A percentile compares a stretch with the other conserved stretches of the same genome.
Conservation (phyloP, 805 yeast genomes). For the Hanseniaspora hatyaiensis region DNA sequence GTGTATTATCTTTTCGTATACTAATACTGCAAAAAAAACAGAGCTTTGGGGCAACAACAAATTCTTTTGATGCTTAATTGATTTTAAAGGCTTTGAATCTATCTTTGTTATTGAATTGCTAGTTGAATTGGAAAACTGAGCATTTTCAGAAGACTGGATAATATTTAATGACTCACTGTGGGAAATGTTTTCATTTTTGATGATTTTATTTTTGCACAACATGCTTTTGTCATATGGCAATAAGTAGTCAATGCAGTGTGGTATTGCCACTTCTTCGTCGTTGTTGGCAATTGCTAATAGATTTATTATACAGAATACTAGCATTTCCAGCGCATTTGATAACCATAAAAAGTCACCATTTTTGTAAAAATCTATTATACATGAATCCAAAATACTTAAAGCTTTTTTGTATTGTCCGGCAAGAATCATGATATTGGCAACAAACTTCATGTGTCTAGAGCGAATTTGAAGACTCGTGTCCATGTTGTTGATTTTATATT, state of each 20-base stretch:
- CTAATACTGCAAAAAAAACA: conserved; percentile 6
- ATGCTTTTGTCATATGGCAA: not conserved
- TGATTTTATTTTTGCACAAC: not conserved
- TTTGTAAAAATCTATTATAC: conserved; percentile 46
- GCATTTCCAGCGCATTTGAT: conserved; percentile 68
- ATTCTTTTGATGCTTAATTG: not conserved
- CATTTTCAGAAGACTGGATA: too few species aligned
- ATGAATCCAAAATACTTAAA: conserved; percentile 59
- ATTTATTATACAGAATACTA: conserved; percentile 3
- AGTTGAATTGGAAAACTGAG: too few species aligned
- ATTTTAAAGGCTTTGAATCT: not conserved
- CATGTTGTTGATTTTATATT: conserved; percentile 19
- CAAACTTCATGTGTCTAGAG: conserved; percentile 65
- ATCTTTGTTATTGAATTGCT: not conserved
- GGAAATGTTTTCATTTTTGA: too few species aligned
- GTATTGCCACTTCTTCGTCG: not conserved
- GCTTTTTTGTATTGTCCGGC: conserved; percentile 74
- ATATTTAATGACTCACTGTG: too few species aligned
- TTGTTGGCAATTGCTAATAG: not conserved
- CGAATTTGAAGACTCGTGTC: conserved; percentile 36
- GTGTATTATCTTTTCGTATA: conserved; percentile 32
- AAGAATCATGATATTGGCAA: conserved; percentile 65
- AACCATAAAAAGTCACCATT: conserved; percentile 76
- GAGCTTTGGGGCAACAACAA: not conserved
- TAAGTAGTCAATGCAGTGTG: not conserved